A percentile compares a stretch with the other conserved stretches of the same genome.
These are phyloP conservation scores for Exophiala oligosperma DNA, from an alignment of 2,329 filamentous ascomycete genomes.

Conservation along the genomic window DNA sequence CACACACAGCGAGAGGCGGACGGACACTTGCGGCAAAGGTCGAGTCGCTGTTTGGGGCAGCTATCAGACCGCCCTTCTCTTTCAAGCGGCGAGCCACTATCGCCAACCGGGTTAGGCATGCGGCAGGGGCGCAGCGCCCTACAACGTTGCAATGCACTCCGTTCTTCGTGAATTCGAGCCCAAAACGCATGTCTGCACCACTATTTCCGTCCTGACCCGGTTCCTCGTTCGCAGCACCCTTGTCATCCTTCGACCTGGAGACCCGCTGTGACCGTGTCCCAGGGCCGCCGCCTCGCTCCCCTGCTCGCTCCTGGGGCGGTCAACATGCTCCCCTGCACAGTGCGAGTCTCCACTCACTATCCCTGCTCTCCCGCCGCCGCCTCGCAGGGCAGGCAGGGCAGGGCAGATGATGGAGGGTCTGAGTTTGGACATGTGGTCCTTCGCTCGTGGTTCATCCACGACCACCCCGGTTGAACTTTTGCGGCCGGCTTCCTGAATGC, in stretches of 20 bases:
- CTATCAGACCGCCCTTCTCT: conserved; percentile 16
- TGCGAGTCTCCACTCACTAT: conserved; percentile 1
- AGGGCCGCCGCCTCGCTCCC: conserved; percentile 10
- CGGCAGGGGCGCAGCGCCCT: conserved; percentile 21
- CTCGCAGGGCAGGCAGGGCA: conserved; percentile 11
- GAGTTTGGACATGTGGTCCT: conserved; percentile 14
- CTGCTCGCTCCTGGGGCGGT: conserved; percentile 15
- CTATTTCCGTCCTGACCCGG: conserved; percentile 21
- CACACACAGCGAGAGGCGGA: conserved; percentile 1
- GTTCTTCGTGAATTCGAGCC: background rate
- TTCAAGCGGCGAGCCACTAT: conserved; percentile 17
- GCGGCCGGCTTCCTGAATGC: conserved; percentile 6
- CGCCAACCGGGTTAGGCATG: background rate
- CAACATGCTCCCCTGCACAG: conserved; percentile 10
- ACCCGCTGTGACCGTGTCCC: conserved; percentile 5
- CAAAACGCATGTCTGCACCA: conserved; percentile 16
- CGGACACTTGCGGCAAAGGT: conserved; percentile 2
- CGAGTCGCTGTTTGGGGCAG: conserved; percentile 6
- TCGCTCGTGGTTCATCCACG: background rate
- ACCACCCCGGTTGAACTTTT: conserved; percentile 25
- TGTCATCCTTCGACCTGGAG: conserved; percentile 10
- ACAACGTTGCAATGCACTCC: conserved; percentile 17
- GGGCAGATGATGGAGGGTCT: conserved; percentile 6
- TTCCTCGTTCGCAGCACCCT: conserved; percentile 14
- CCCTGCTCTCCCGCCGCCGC: conserved; percentile 15